Conservation (phyloP, 345 rosid species). For the Sonneratia alba region DNA sequence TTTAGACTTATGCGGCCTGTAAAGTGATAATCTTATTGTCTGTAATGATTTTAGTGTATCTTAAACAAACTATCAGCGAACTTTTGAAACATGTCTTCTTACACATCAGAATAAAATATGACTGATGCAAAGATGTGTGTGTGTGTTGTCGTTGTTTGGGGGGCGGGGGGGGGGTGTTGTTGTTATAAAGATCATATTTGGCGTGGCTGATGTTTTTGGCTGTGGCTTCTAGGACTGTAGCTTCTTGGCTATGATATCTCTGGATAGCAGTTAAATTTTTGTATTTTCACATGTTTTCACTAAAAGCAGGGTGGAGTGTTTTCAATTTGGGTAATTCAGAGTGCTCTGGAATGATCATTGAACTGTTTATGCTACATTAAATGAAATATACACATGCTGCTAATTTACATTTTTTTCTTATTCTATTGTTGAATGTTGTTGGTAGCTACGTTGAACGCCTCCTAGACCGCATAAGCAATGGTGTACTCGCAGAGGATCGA, state of each 20-base stretch:
- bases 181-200: no score
- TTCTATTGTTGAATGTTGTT: slow-evolving; percentile 1
- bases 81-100: background rate
- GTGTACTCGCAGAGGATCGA: slow-evolving; percentile 78
- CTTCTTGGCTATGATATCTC: background rate
- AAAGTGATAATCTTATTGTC: background rate
- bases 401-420: background rate
- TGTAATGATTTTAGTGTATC: no score
- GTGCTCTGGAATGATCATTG: background rate
- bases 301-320: background rate
- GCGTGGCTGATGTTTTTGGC: background rate
- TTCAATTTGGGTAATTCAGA: background rate
- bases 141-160: no score
- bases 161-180: no score
- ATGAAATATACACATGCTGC: background rate
- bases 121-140: no score
- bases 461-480: slow-evolving; percentile 84
- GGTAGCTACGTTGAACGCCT: slow-evolving; percentile 78
- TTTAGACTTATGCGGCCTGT: background rate
- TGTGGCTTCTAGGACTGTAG: background rate
- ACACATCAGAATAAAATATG: no score
- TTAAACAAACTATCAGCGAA: background rate
- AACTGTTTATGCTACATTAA: background rate
- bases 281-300: background rate
- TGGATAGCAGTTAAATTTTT: background rate